Conservation (phyloP, 495 filamentous ascomycete genomes). For the Tetracladium marchalianum region DNA sequence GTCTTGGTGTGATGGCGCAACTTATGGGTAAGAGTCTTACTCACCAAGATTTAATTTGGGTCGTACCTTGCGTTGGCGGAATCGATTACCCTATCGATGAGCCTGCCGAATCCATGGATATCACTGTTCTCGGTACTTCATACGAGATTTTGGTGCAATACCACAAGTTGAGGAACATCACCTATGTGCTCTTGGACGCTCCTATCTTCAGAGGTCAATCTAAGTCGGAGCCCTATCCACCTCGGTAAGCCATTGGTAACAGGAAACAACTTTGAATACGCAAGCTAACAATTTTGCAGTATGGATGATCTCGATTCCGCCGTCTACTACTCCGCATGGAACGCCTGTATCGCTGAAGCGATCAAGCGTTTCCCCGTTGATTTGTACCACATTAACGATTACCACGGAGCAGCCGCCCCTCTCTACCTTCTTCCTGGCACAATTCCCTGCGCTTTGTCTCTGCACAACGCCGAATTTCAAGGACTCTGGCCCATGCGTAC, state of each 20-base stretch:
- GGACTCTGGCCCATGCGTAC: slow-evolving; percentile 67
- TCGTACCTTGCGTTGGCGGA: slow-evolving; percentile 63
- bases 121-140: slow-evolving; percentile 50
- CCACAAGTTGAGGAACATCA: slow-evolving; percentile 56
- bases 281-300: too few relatives aligned
- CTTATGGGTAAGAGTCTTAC: slow-evolving; percentile 61
- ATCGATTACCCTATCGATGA: slow-evolving; percentile 55
- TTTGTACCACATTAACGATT: slow-evolving; percentile 75
- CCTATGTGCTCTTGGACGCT: slow-evolving; percentile 61
- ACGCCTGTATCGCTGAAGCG: slow-evolving; percentile 56
- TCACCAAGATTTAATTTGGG: slow-evolving; percentile 63
- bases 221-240: slow-evolving; percentile 56
- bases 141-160: slow-evolving; percentile 61
- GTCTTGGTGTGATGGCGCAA: slow-evolving; percentile 57
- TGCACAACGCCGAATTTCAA: slow-evolving; percentile 67
- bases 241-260: slow-evolving; percentile 24
- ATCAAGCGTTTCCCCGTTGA: slow-evolving; percentile 54
- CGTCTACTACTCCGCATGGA: slow-evolving; percentile 69
- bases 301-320: slow-evolving; percentile 70
- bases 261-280: too few relatives aligned
- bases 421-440: slow-evolving; percentile 53
- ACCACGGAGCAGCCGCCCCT: slow-evolving; percentile 64
- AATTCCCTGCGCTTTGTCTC: slow-evolving; percentile 36
- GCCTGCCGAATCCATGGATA: slow-evolving; percentile 50
- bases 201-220: slow-evolving; percentile 62